Evolutionary conservation across 139 green algal genomes (phyloP).

Genomic region (Chlamydomonas asymmetrica): DNA sequence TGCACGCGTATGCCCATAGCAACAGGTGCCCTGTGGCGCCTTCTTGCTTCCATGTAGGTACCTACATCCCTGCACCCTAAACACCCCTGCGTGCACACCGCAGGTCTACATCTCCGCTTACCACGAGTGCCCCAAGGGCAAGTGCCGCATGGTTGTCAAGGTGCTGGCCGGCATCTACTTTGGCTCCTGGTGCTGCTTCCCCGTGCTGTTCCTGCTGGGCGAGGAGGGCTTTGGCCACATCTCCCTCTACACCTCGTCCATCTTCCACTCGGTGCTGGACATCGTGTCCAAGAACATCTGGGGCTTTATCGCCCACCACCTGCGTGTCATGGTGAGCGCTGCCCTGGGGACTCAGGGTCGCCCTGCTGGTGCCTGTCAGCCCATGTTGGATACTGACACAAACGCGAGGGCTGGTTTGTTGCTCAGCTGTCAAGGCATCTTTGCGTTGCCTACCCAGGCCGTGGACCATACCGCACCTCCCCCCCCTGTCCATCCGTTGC

Average conservation of each 20-base stretch:
- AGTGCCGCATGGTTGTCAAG: conserved; percentile 48
- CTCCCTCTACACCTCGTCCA: conserved; percentile 15
- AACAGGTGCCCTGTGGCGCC: not conserved
- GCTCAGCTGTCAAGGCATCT: too few species aligned
- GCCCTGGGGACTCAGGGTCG: too few species aligned
- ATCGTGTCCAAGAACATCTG: conserved; percentile 65
- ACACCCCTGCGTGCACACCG: not conserved
- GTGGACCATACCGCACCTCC: too few species aligned
- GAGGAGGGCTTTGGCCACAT: conserved; percentile 53
- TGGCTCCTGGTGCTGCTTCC: conserved; percentile 49
- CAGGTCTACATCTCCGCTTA: conserved; percentile 62
- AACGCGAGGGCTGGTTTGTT: too few species aligned
- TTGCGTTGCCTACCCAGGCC: too few species aligned
- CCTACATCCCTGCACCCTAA: not conserved
- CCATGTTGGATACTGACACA: too few species aligned
- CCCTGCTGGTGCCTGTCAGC: too few species aligned
- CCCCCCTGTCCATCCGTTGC: too few species aligned
- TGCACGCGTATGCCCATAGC: not conserved
- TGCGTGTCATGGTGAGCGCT: conserved; percentile 49
- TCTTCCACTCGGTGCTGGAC: conserved; percentile 47
- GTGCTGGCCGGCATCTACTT: conserved; percentile 55
- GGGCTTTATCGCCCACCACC: conserved; percentile 48
- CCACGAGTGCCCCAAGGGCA: conserved; percentile 59
- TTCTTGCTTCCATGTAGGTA: not conserved
- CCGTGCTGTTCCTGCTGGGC: conserved; percentile 59